Base-by-base conservation (phyloP, 2,329 filamentous ascomycete genomes). In the Ascochyta clinopodiicola region DNA sequence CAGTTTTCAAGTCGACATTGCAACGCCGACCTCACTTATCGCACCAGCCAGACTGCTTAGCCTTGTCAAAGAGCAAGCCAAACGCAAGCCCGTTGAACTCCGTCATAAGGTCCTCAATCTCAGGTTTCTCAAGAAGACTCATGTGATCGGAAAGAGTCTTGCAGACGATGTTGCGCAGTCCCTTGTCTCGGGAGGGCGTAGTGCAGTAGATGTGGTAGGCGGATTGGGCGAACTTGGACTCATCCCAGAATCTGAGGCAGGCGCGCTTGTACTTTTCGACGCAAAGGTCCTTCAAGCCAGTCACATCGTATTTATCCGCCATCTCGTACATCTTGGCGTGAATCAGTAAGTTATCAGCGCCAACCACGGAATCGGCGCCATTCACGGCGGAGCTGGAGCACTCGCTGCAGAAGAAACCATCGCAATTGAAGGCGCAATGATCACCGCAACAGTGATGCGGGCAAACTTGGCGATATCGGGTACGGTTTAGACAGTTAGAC, bases 161-260 rank as follows among this genome's bases (percentile, higher is more conserved):
- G 5, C 61, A 57, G 1, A 71, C 63, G 4, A 68, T 60, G 35
- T 71, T 62, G 8, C 70, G 61, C 39, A 75, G 61, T 4, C 63
- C 70, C 17, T 64, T 69, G 51, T 74, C 68, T 1, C 51, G 15
- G 2, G 67, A 53, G 1, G 64, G 62, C 4, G 71, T 73, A 1
- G 59, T 59, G 19, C 57, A 60, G 29, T 67, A 73, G 1, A 37
- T 50, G 32, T 57, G 50, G 27, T 66, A 51, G n/a, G 70, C 69
- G 0, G 71, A 62, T 32, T 62, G 59, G 0, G 63, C 48, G n/a
- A 75, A 60, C 15, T 67, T 62, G 4, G 37, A 7, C 1, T 61
- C 50, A 24, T 70, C 57, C 60, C 64, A 67, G 25, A 34, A 44
- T 10, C n/a, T 15, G 24, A n/a, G 24, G 22, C 51, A 59, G n/a